Evolutionary conservation across 345 rosid genomes (phyloP).

Genomic region (Rhodamnia argentea): DNA sequence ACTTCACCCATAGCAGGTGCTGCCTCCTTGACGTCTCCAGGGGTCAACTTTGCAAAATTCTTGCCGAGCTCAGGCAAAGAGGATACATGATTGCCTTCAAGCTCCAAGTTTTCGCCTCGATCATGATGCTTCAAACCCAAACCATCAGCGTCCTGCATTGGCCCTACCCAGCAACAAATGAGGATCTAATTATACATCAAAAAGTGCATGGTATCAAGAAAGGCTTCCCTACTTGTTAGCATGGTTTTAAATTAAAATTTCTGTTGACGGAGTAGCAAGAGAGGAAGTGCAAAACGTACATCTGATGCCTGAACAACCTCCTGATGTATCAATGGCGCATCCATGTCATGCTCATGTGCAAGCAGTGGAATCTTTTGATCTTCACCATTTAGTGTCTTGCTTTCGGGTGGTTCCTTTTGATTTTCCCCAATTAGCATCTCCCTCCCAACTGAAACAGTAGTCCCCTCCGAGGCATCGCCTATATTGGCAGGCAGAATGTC

Average conservation of each 20-base stretch:
- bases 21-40: slow-evolving; percentile 4
- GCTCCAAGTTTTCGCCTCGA: slow-evolving; percentile 12
- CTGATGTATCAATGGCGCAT: slow-evolving; percentile 26
- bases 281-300: slow-evolving; percentile 67
- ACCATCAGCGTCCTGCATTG: slow-evolving; percentile 78
- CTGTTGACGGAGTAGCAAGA: slow-evolving; percentile 7
- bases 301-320: slow-evolving; percentile 70
- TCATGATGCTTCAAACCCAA: slow-evolving; percentile 28
- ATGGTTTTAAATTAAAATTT: not conserved
- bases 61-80: slow-evolving; percentile 9
- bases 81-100: slow-evolving; percentile 3
- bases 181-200: slow-evolving; percentile 39
- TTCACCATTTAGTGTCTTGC: slow-evolving; percentile 9
- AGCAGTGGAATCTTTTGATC: slow-evolving; percentile 17
- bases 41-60: slow-evolving; percentile 7
- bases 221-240: not conserved
- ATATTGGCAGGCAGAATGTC: slow-evolving; percentile 1
- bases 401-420: not conserved
- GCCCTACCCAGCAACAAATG: slow-evolving; percentile 89
- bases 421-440: not conserved
- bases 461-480: slow-evolving; percentile 12
- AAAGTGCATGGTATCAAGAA: not conserved
- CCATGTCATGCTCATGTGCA: slow-evolving; percentile 25
- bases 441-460: slow-evolving; percentile 12
- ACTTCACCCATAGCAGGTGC: slow-evolving; percentile 16